phyloP scores from a whole-genome alignment of 441 rosid species.

The Theobroma grandiflorum region DNA sequence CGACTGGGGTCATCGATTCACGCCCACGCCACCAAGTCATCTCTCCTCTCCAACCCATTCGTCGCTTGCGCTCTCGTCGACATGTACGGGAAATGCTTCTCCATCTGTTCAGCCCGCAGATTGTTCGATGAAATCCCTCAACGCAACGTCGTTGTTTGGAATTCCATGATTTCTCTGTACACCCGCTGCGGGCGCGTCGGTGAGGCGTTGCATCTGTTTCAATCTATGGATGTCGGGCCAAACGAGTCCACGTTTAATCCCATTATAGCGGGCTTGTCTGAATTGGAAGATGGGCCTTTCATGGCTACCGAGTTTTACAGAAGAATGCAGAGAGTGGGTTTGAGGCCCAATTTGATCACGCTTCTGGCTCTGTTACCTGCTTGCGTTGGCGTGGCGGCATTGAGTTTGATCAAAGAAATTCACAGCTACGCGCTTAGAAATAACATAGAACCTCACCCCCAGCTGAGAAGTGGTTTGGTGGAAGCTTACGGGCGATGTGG shows the following conservation, averaged over 20 bases:
- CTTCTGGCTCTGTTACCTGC: slow-evolving; percentile 67
- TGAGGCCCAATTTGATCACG: slow-evolving; percentile 64
- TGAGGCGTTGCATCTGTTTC: slow-evolving; percentile 49
- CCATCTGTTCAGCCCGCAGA: slow-evolving; percentile 48
- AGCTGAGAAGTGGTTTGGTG: slow-evolving; percentile 60
- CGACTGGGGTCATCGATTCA: slow-evolving; percentile 54
- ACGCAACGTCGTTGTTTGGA: slow-evolving; percentile 61
- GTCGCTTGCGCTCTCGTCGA: slow-evolving; percentile 61
- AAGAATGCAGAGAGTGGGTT: slow-evolving; percentile 45
- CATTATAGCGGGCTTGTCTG: slow-evolving; percentile 49
- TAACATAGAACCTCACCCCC: slow-evolving; percentile 52
- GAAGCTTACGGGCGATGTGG: slow-evolving; percentile 70
- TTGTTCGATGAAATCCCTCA: slow-evolving; percentile 75
- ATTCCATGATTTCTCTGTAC: slow-evolving; percentile 61
- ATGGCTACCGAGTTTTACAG: slow-evolving; percentile 60
- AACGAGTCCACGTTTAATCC: slow-evolving; percentile 60
- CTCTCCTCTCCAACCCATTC: slow-evolving; percentile 52
- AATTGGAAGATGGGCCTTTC: slow-evolving; percentile 48
- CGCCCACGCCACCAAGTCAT: slow-evolving; percentile 47
- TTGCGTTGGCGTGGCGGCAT: slow-evolving; percentile 46
- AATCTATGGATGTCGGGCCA: slow-evolving; percentile 59
- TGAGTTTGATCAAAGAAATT: slow-evolving; percentile 55
- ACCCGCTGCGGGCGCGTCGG: slow-evolving; percentile 37
- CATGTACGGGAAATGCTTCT: slow-evolving; percentile 60
- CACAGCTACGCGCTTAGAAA: slow-evolving; percentile 61